Conservation (phyloP, 495 filamentous ascomycete genomes). For the Pyronema omphalodes region DNA sequence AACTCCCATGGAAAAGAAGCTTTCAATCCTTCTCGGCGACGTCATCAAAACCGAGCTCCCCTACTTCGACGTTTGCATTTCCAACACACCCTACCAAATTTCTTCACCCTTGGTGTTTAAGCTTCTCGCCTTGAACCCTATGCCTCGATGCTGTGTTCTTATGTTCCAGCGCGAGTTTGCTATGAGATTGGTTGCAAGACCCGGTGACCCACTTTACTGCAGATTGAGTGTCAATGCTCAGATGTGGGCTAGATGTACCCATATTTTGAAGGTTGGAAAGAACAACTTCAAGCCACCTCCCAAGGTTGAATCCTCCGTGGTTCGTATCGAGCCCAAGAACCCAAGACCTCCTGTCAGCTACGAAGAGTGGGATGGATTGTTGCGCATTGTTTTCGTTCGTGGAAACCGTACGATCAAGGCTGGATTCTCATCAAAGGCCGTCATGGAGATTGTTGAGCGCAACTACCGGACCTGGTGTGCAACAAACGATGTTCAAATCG, state of each 20-base stretch:
- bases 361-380: constrained; percentile 84
- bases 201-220: constrained; percentile 69
- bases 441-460: constrained; percentile 60
- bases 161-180: constrained; percentile 81
- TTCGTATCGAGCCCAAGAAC: constrained; percentile 56
- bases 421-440: constrained; percentile 56
- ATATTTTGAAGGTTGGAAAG: constrained; percentile 68
- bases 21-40: constrained; percentile 78
- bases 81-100: constrained; percentile 89
- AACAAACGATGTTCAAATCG: constrained; percentile 56
- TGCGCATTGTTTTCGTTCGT: constrained; percentile 66
- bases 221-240: constrained; percentile 79
- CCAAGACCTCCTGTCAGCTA: constrained; percentile 74
- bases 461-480: constrained; percentile 86
- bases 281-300: constrained; percentile 94
- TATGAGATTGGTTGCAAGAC: constrained; percentile 53
- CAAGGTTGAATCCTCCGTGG: constrained; percentile 71
- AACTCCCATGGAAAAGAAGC: constrained; percentile 54
- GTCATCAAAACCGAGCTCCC: constrained; percentile 83
- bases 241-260: constrained; percentile 76
- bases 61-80: constrained; percentile 79
- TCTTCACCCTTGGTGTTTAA: constrained; percentile 85
- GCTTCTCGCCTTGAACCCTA: constrained; percentile 58
- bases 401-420: constrained; percentile 56
- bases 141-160: constrained; percentile 61